Evolutionary conservation across 1,284 basidiomycete genomes (phyloP), one percentile per base, ranked within the genome.

Genomic region (Cryptococcus sp.): DNA sequence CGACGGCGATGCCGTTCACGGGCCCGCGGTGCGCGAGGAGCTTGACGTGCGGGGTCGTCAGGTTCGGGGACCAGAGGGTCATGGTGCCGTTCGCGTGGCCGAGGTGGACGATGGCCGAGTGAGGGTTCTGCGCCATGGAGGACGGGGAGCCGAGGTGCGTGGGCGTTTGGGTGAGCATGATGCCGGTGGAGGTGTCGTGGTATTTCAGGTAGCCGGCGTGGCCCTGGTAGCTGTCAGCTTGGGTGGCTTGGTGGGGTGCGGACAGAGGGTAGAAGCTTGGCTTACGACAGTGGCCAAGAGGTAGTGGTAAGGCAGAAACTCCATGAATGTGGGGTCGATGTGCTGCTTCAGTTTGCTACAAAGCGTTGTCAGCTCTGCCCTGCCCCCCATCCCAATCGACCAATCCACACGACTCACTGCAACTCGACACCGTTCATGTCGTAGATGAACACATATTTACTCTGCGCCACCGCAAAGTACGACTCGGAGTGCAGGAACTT

Each of bases 301-400:
- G 86, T 92, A 98, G 74, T 99, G 96, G 69, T 94, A 98, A 0
- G 92, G 93, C 9, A 98, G 80, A 73, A 92, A 98, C 71, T 97
- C 91, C 57, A 98, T 83, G 57, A 88, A 81, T 9, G 89, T 90
- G 1, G 92, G 90, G 72, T 98, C 95, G 56, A 96, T 84, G 71
- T 97, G 94, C 3, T 80, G 73, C 69, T 80, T 78, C 68, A 79
- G 65, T 59, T 77, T 77, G 60, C 74, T 76, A 82, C 70, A 12
- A 18, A 46, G 24, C 28, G 35, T 23, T 20, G 24, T 52, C n/a
- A 38, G 42, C 47, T 24, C 16, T 11, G 28, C 9, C 9, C 15
- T 18, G 18, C n/a, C n/a, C n/a, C n/a, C n/a, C n/a, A n/a, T n/a
- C n/a, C n/a, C n/a, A n/a, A n/a, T n/a, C n/a, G n/a, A n/a, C n/a